These are phyloP conservation scores for Acmispon strigosus DNA, from an alignment of 306 rosid species.

Conservation along the genomic window DNA sequence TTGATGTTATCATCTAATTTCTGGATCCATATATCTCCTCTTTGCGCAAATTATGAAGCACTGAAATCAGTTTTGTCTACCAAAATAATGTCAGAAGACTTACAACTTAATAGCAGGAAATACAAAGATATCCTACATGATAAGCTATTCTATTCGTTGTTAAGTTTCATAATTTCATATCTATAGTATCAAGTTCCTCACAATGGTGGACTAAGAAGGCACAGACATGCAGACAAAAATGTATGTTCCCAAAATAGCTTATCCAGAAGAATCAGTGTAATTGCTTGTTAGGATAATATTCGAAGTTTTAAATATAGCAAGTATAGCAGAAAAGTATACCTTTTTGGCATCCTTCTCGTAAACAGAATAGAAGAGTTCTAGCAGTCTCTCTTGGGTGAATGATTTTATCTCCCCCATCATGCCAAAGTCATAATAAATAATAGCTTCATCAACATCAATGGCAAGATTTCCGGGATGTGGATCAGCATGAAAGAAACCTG, in stretches of 20 bases:
- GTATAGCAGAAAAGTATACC: constrained; percentile 35
- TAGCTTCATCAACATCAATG: constrained; percentile 66
- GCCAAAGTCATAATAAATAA: constrained; percentile 93
- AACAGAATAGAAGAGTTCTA: constrained; percentile 78
- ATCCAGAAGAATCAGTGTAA: neutral
- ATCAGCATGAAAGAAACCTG: constrained; percentile 97
- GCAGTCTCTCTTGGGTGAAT: constrained; percentile 82
- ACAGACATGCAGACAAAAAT: neutral
- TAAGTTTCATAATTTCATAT: neutral
- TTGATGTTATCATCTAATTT: neutral
- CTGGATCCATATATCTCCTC: neutral
- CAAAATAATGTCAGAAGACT: neutral
- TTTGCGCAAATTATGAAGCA: neutral
- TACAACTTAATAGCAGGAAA: neutral
- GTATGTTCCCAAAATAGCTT: neutral
- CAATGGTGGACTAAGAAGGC: neutral
- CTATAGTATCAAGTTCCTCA: neutral
- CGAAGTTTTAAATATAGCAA: neutral
- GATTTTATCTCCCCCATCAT: constrained; percentile 96
- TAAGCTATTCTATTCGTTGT: neutral
- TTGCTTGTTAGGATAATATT: neutral
- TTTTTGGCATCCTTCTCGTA: constrained; percentile 90
- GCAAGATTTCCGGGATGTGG: constrained; percentile 98
- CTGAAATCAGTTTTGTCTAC: neutral
- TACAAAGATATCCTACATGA: neutral